A percentile compares a stretch with the other conserved stretches of the same genome.
These are phyloP conservation scores for Phytophthora boehmeriae DNA, from an alignment of 352 stramenopile species.

Conservation along the genomic window DNA sequence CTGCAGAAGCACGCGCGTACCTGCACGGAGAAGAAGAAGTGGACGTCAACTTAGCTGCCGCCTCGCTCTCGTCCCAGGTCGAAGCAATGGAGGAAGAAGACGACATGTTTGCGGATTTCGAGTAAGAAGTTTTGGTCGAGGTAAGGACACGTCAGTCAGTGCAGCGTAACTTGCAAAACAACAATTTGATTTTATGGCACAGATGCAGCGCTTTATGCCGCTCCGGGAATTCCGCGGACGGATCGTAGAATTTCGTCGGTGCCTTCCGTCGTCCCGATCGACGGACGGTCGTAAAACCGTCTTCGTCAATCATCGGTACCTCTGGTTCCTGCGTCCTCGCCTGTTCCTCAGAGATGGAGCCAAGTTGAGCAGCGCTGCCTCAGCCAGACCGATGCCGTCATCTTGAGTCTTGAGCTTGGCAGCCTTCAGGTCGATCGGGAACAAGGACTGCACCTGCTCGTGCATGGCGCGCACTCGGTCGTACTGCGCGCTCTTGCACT, in stretches of 20 bases:
- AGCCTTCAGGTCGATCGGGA: conserved; percentile 83
- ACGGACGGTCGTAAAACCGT: conserved; percentile 78
- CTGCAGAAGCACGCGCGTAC: conserved; percentile 58
- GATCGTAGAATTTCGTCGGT: conserved; percentile 79
- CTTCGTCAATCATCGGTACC: conserved; percentile 55
- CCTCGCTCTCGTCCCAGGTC: conserved; percentile 64
- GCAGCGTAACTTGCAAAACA: conserved; percentile 14
- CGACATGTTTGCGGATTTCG: conserved; percentile 86
- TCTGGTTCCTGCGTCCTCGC: conserved; percentile 29
- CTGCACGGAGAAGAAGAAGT: conserved; percentile 65
- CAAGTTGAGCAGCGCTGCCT: conserved; percentile 19
- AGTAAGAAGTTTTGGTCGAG: conserved; percentile 45
- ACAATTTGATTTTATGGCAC: conserved; percentile 36
- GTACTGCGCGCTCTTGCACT: conserved; percentile 84
- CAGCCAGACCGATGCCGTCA: conserved; percentile 30
- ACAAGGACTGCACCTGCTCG: conserved; percentile 72
- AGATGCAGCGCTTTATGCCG: conserved; percentile 50
- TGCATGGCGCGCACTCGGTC: conserved; percentile 68
- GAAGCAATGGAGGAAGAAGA: conserved; percentile 72
- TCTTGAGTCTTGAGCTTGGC: conserved; percentile 63
- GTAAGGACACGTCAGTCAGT: conserved; percentile 6
- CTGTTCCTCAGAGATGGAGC: conserved; percentile 42
- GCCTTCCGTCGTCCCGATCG: conserved; percentile 71
- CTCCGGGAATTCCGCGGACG: conserved; percentile 74
- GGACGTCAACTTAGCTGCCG: conserved; percentile 48